phyloP scores from a whole-genome alignment of 2,329 filamentous ascomycete species.

The Akanthomyces muscarius region DNA sequence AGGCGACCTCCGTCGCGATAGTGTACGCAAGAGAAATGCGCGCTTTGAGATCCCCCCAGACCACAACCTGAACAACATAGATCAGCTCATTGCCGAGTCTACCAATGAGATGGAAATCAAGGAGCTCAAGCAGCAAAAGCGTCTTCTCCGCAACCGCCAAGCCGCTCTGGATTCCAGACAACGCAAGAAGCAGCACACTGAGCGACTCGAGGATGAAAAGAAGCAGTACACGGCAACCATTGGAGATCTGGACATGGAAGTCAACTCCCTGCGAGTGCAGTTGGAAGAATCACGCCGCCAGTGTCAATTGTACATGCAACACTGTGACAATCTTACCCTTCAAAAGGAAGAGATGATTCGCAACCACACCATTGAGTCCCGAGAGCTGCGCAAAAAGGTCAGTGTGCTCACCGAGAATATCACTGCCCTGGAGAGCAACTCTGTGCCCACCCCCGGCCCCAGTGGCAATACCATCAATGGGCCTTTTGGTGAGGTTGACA shows the following conservation, averaged over 20 bases:
- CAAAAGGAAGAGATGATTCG: conserved; percentile 93
- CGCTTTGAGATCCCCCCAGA: conserved; percentile 96
- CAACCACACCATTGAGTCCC: conserved; percentile 82
- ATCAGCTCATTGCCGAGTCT: conserved; percentile 82
- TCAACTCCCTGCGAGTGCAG: conserved; percentile 63
- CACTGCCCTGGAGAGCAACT: conserved; percentile 62
- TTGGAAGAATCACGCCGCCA: conserved; percentile 68
- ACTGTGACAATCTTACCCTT: conserved; percentile 70
- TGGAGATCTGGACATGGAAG: conserved; percentile 71
- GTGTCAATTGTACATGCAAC: conserved; percentile 69
- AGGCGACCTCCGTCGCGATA: conserved; percentile 74
- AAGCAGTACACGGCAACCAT: conserved; percentile 80
- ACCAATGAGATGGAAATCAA: conserved; percentile 92
- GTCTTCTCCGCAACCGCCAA: conserved; percentile 88
- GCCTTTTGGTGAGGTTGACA: conserved; percentile 78
- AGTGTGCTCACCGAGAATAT: conserved; percentile 72
- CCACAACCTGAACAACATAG: conserved; percentile 90
- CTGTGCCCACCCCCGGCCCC: conserved; percentile 38
- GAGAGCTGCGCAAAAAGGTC: conserved; percentile 89
- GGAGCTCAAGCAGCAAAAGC: conserved; percentile 97
- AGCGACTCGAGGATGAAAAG: conserved; percentile 94
- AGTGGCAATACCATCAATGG: conserved; percentile 62
- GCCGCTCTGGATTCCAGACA: conserved; percentile 95
- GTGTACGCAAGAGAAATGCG: conserved; percentile 98
- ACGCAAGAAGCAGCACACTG: conserved; percentile 97